Conservation (phyloP, 73 alveolate genomes). For the Breviolum minutum region DNA sequence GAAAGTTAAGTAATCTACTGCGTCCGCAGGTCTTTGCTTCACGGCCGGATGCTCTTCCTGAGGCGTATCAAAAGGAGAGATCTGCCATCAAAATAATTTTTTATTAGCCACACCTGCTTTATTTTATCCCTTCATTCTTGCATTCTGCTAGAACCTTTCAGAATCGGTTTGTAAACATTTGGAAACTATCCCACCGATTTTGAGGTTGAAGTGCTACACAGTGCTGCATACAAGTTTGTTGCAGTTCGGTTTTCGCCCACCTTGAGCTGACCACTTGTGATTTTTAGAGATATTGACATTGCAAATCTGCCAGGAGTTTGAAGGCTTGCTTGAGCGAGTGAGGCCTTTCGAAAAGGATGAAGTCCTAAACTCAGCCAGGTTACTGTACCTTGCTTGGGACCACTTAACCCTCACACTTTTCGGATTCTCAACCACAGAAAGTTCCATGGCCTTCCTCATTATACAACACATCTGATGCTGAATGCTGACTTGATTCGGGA, state of each 20-base stretch:
- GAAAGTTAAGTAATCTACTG: too few species aligned
- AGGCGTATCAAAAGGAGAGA: constrained; percentile 63
- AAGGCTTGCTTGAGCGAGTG: constrained; percentile 45
- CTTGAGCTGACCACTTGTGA: background rate
- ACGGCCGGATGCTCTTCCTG: constrained; percentile 69
- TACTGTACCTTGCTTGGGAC: background rate
- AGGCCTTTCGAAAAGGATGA: constrained; percentile 37
- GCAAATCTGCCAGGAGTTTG: constrained; percentile 7
- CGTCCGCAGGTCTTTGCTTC: constrained; percentile 46
- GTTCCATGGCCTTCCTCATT: background rate
- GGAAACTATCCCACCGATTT: background rate
- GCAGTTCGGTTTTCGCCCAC: too few species aligned
- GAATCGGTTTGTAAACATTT: too few species aligned
- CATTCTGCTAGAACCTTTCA: background rate
- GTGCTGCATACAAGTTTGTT: too few species aligned
- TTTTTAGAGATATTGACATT: background rate
- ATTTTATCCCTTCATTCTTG: too few species aligned
- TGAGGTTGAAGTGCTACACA: too few species aligned
- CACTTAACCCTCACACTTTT: background rate
- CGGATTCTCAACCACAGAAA: background rate
- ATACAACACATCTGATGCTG: too few species aligned
- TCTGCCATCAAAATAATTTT: background rate
- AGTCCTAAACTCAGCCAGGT: background rate
- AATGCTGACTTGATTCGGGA: too few species aligned
- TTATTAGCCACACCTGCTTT: background rate